A percentile compares a stretch with the other conserved stretches of the same genome.
Evolutionary conservation across 768 basidiomycete species (phyloP).

Genomic region (Boletellus ananas): DNA sequence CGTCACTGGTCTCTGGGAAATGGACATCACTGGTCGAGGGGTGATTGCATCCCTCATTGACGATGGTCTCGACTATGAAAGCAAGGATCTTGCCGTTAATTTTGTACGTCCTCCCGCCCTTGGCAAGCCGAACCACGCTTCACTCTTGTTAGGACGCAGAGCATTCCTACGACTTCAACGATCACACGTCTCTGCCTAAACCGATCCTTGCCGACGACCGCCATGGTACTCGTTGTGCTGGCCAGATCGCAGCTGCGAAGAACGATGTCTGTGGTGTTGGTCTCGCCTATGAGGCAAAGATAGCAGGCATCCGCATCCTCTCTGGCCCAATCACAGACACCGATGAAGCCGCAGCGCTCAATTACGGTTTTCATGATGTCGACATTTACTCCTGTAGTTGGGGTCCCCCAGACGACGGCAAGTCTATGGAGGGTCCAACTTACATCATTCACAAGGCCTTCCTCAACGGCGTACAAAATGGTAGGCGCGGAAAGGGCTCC

Average conservation of each 20-base stretch:
- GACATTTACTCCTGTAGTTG: slow-evolving; percentile 92
- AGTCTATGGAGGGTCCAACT: slow-evolving; percentile 90
- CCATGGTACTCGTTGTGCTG: slow-evolving; percentile 97
- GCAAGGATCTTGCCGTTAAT: slow-evolving; percentile 82
- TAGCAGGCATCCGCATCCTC: slow-evolving; percentile 93
- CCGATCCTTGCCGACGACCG: slow-evolving; percentile 89
- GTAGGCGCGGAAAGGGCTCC: slow-evolving; percentile 85
- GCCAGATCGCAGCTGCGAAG: slow-evolving; percentile 89
- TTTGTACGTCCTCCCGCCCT: slow-evolving; percentile 61
- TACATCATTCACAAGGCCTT: slow-evolving; percentile 92
- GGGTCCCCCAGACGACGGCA: slow-evolving; percentile 96
- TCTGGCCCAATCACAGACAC: slow-evolving; percentile 93
- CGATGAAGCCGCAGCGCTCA: slow-evolving; percentile 93
- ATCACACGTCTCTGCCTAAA: slow-evolving; percentile 81
- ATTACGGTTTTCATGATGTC: slow-evolving; percentile 91
- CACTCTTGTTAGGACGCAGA: slow-evolving; percentile 60
- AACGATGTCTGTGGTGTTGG: slow-evolving; percentile 95
- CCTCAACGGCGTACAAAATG: slow-evolving; percentile 88
- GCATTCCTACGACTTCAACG: slow-evolving; percentile 95
- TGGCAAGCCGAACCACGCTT: background rate
- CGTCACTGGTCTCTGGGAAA: slow-evolving; percentile 87
- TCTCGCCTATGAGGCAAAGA: slow-evolving; percentile 85
- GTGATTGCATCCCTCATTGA: slow-evolving; percentile 88
- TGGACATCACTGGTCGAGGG: slow-evolving; percentile 84
- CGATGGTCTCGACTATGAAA: slow-evolving; percentile 90